These are phyloP conservation scores for Liriodendron chinense DNA, from an alignment of 164 flowering plant genomes.

Conservation along the genomic window DNA sequence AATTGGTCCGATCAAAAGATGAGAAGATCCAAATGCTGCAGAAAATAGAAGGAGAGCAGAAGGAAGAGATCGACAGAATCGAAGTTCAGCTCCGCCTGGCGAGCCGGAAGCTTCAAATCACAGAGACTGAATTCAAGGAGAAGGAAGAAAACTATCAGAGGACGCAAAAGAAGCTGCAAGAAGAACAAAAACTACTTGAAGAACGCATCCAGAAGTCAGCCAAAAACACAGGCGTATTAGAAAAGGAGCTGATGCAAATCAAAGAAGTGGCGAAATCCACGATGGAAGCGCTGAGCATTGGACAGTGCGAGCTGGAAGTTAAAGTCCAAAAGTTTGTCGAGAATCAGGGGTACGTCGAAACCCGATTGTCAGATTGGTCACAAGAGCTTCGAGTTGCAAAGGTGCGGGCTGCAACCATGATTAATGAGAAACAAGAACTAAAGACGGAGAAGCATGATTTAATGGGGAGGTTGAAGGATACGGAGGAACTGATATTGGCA, in stretches of 20 bases:
- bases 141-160: constrained; percentile 37
- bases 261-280: constrained; percentile 21
- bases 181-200: constrained; percentile 32
- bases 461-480: constrained; percentile 20
- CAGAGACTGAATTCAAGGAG: constrained; percentile 58
- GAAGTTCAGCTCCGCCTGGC: constrained; percentile 54
- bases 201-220: constrained; percentile 12
- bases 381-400: constrained; percentile 28
- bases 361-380: constrained; percentile 23
- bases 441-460: constrained; percentile 18
- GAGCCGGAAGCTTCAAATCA: constrained; percentile 46
- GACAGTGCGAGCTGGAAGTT: constrained; percentile 19
- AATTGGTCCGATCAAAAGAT: constrained; percentile 5
- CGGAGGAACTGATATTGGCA: constrained; percentile 28
- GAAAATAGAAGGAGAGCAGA: constrained; percentile 17
- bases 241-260: constrained; percentile 20
- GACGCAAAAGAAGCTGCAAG: constrained; percentile 26
- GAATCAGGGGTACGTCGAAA: constrained; percentile 11
- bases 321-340: constrained; percentile 18
- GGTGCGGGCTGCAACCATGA: constrained; percentile 21
- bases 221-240: constrained; percentile 10
- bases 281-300: constrained; percentile 2
- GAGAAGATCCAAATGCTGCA: constrained; percentile 9
- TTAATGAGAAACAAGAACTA: constrained; percentile 20
- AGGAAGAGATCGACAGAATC: constrained; percentile 20